These are phyloP conservation scores for Austroboletus niveus DNA, from an alignment of 1,284 basidiomycete genomes.

Conservation along the genomic window DNA sequence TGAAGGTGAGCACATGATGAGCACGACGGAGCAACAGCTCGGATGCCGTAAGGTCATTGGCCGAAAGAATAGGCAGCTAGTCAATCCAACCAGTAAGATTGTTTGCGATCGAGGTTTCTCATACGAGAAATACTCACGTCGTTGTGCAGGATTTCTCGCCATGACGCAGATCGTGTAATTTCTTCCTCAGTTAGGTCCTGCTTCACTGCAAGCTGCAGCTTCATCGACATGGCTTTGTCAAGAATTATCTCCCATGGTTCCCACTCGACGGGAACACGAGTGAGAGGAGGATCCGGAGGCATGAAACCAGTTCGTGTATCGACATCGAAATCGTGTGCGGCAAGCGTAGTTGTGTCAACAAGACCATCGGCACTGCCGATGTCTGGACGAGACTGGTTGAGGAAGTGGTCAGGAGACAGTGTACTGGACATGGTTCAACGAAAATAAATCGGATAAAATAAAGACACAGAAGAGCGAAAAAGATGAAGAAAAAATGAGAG, in stretches of 20 bases:
- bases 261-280: constrained; percentile 60
- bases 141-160: constrained; percentile 61
- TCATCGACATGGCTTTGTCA: constrained; percentile 48
- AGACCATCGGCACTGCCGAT: constrained; percentile 37
- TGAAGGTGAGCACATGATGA: constrained; percentile 82
- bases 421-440: constrained; percentile 10
- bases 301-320: constrained; percentile 92
- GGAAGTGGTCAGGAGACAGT: constrained; percentile 59
- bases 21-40: constrained; percentile 76
- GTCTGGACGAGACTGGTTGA: constrained; percentile 61
- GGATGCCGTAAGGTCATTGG: constrained; percentile 44
- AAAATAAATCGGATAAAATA: not conserved
- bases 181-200: constrained; percentile 44
- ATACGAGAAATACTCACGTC: constrained; percentile 41
- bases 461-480: too few species aligned
- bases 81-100: not conserved
- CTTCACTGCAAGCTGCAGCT: constrained; percentile 58
- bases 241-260: constrained; percentile 69
- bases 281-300: constrained; percentile 76
- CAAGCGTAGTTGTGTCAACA: constrained; percentile 82
- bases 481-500: not conserved
- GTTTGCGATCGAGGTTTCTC: not conserved
- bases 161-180: constrained; percentile 46
- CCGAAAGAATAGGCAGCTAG: constrained; percentile 38
- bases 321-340: constrained; percentile 93